These are phyloP conservation scores for Dujonia santamariae DNA, from an alignment of 1,139 yeast genomes.

Conservation along the genomic window DNA sequence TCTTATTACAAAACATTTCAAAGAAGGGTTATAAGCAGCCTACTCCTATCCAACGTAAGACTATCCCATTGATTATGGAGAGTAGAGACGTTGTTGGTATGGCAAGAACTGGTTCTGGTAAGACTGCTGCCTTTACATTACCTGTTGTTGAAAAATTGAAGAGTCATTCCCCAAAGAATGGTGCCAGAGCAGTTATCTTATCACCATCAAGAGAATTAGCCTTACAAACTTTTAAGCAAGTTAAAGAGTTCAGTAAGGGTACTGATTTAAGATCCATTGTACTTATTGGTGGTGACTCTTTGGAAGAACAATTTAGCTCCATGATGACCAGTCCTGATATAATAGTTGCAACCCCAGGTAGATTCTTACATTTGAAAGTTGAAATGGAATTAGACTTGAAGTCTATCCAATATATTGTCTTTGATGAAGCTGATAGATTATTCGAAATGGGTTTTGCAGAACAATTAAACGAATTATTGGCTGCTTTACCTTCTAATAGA, in stretches of 20 bases:
- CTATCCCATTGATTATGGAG: conserved; percentile 86
- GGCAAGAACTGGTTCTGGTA: conserved; percentile 99
- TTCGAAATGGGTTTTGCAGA: conserved; percentile 98
- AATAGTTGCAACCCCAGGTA: conserved; percentile 95
- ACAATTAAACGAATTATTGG: conserved; percentile 85
- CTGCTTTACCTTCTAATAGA: conserved; percentile 75
- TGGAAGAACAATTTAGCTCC: conserved; percentile 91
- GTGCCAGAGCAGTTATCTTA: conserved; percentile 80
- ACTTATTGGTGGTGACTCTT: conserved; percentile 94
- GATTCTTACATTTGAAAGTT: conserved; percentile 90
- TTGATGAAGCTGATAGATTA: conserved; percentile 97
- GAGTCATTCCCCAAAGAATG: conserved; percentile 81
- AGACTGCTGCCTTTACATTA: conserved; percentile 95
- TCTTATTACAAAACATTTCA: conserved; percentile 63
- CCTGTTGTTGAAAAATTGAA: conserved; percentile 88
- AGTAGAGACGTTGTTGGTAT: conserved; percentile 96
- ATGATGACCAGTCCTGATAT: conserved; percentile 96
- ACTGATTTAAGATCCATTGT: conserved; percentile 79
- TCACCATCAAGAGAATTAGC: conserved; percentile 97
- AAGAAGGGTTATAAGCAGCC: conserved; percentile 92
- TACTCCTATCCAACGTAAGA: conserved; percentile 95
- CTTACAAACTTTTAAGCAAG: conserved; percentile 82
- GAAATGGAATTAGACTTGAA: conserved; percentile 89
- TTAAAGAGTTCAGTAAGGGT: conserved; percentile 82
- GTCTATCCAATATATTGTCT: conserved; percentile 84